These are phyloP conservation scores for Jamesozyma gamospora DNA, from an alignment of 805 yeast species.

Conservation along the genomic window DNA sequence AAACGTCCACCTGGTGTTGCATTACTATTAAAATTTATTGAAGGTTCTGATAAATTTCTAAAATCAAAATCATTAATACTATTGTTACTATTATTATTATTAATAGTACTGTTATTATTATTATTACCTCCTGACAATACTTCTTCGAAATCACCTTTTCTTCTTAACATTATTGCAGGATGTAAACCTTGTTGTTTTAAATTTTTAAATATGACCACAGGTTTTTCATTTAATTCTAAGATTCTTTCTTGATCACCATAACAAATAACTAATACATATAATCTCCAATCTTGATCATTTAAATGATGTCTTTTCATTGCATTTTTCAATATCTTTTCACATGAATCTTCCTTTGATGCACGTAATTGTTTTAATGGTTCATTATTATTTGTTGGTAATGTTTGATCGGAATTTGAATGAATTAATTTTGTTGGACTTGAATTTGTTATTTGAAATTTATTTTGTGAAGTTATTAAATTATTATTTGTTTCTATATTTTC, in stretches of 20 bases:
- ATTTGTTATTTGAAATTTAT: no score
- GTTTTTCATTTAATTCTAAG: slow-evolving; percentile 75
- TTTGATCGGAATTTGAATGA: not conserved
- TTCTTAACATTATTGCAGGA: slow-evolving; percentile 88
- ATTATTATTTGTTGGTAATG: not conserved
- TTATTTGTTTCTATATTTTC: no score
- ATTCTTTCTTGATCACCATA: slow-evolving; percentile 87
- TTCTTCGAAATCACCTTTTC: slow-evolving; percentile 48
- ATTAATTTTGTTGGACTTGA: not conserved
- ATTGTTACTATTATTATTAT: not conserved
- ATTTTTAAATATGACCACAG: slow-evolving; percentile 76
- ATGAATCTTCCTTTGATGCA: slow-evolving; percentile 85
- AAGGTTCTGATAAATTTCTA: slow-evolving; percentile 7
- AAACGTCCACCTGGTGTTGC: slow-evolving; percentile 26
- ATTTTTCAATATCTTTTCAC: slow-evolving; percentile 75
- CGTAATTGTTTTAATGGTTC: slow-evolving; percentile 41
- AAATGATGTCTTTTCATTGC: slow-evolving; percentile 82
- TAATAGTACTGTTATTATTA: not conserved
- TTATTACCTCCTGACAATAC: slow-evolving; percentile 12
- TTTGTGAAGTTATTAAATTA: not conserved
- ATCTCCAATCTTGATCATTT: slow-evolving; percentile 71
- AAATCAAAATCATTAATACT: not conserved
- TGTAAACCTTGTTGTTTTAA: slow-evolving; percentile 75
- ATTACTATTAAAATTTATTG: slow-evolving; percentile 7
- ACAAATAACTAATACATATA: slow-evolving; percentile 80